Base-by-base conservation (phyloP, 2,329 filamentous ascomycete genomes). In the Fusarium citri region DNA sequence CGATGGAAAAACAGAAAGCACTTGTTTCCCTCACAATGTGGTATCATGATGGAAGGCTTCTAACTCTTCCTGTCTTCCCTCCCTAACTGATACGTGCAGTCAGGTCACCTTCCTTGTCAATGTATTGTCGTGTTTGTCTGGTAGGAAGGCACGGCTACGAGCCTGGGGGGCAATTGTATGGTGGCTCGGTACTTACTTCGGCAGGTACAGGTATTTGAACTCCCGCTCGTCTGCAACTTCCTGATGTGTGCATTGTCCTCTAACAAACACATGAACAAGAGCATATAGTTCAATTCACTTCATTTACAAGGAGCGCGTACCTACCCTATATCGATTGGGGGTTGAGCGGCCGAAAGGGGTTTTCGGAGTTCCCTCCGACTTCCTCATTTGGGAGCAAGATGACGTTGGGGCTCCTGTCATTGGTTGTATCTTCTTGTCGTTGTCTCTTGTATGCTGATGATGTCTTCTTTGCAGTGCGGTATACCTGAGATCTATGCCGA, bases 291-390 rank as follows among this genome's bases (percentile, higher is more conserved):
- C n/a, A 23, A 23, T 12, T 41, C 10, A 12, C 12, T 18, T 47
- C 8, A 28, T 15, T 9, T 12, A 8, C 9, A 28, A 23, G 2
- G 2, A 30, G 12, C 1, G 28, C 4, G 1, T 30, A 7, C 8
- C 8, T 34, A 23, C 6, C 16, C 5, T 37, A 12, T 20, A 20
- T 26, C 10, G n/a, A 4, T 4, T 7, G 5, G 10, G 4, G 14
- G 28, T 14, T 11, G 23, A 37, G 23, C n/a, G 18, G 3, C 63
- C 34, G 14, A 11, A 73, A 74, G 72, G 72, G 72, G 72, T 67
- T 71, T 71, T 67, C 72, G 72, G 72, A 72, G 66, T 57, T 45
- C 49, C 34, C 63, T 71, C 69, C 69, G 64, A 71, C 43, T 74
- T 71, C 72, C 72, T 62, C 49, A 61, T 69, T 46, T 15, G 60